A percentile compares a stretch with the other conserved stretches of the same genome.
These are phyloP conservation scores for Globisporangium spinosum DNA, from an alignment of 352 stramenopile species.

Conservation along the genomic window DNA sequence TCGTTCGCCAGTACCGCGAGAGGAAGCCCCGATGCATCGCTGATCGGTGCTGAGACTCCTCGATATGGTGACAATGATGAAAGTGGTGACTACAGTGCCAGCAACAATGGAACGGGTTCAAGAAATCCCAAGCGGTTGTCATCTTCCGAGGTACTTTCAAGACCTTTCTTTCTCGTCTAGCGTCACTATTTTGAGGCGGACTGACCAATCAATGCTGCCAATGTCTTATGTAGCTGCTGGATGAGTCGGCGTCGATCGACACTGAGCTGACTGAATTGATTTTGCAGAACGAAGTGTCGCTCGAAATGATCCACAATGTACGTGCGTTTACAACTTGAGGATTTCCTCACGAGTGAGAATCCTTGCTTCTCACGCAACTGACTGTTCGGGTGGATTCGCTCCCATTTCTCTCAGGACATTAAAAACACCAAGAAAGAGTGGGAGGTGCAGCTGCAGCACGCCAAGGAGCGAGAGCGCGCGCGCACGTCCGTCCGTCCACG, in stretches of 20 bases:
- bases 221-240: conserved; percentile 36
- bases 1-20: conserved; percentile 25
- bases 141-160: conserved; percentile 13
- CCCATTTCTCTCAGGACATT: conserved; percentile 38
- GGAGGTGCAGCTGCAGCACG: conserved; percentile 54
- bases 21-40: conserved; percentile 8
- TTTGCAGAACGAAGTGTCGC: conserved; percentile 80
- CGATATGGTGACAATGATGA: conserved; percentile 1
- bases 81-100: not conserved
- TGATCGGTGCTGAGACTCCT: not conserved
- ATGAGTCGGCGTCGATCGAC: conserved; percentile 70
- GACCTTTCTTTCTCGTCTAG: not conserved
- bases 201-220: not conserved
- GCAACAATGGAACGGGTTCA: not conserved
- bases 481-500: conserved; percentile 48
- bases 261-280: conserved; percentile 82
- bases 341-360: not conserved
- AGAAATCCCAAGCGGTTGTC: conserved; percentile 13
- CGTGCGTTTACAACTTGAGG: not conserved
- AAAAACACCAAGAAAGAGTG: conserved; percentile 80
- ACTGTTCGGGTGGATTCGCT: not conserved
- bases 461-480: conserved; percentile 38
- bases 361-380: not conserved
- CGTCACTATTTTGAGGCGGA: not conserved
- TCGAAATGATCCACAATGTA: conserved; percentile 80